These are phyloP conservation scores for Craterostigma plantagineum DNA, from an alignment of 257 asterid species.

Conservation along the genomic window DNA sequence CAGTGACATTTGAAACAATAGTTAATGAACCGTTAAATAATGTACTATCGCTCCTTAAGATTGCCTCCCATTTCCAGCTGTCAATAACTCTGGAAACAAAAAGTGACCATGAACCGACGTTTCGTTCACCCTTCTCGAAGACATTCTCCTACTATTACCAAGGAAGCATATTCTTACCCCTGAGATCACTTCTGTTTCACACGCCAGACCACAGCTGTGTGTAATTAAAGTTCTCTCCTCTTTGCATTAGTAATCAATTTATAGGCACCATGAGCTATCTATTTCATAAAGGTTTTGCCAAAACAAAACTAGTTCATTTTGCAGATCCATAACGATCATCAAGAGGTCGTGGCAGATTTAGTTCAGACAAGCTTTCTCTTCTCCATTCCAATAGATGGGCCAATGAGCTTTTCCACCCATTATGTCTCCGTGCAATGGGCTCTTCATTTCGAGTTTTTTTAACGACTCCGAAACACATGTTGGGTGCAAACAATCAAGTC, in stretches of 20 bases:
- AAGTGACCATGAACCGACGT: slow-evolving; percentile 56
- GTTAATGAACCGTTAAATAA: too few relatives aligned
- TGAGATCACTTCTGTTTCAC: too few relatives aligned
- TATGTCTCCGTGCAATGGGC: slow-evolving; percentile 87
- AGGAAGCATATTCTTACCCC: slow-evolving; percentile 25
- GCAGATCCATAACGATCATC: slow-evolving; percentile 88
- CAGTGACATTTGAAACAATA: slow-evolving; percentile 62
- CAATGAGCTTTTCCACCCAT: slow-evolving; percentile 78
- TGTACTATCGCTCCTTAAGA: too few relatives aligned
- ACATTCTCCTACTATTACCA: slow-evolving; percentile 53
- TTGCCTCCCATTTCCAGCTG: slow-evolving; percentile 34
- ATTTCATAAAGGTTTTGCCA: too few relatives aligned
- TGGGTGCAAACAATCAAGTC: too few relatives aligned
- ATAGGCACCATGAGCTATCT: too few relatives aligned
- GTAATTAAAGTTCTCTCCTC: too few relatives aligned
- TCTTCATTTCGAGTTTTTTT: too few relatives aligned
- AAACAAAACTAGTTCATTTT: too few relatives aligned
- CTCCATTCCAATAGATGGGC: slow-evolving; percentile 93
- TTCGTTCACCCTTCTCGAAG: slow-evolving; percentile 79
- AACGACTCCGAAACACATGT: too few relatives aligned
- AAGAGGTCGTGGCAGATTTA: slow-evolving; percentile 92
- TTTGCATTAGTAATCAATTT: too few relatives aligned
- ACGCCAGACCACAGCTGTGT: too few relatives aligned
- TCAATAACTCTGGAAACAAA: slow-evolving; percentile 73
- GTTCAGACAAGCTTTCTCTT: slow-evolving; percentile 89